Evolutionary conservation across 768 basidiomycete species (phyloP).

Genomic region (Pleurotus salmoneostramineus): DNA sequence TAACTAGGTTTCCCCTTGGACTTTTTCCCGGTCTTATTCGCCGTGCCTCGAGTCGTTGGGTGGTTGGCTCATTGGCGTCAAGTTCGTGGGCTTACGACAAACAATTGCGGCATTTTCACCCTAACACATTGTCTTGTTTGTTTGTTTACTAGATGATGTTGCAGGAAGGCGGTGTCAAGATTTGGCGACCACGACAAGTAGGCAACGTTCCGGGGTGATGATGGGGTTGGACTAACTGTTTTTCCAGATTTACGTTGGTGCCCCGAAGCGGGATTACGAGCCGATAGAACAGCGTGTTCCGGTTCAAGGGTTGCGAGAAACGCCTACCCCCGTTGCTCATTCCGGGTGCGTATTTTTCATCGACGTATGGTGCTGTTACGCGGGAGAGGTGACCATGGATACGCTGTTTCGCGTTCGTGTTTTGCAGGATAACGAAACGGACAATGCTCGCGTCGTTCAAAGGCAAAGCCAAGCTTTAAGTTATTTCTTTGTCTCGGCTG

Average conservation of each 20-base stretch:
- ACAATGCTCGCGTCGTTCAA: constrained; percentile 61
- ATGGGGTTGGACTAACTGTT: not conserved
- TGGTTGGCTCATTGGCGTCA: constrained; percentile 94
- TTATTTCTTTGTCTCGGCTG: constrained; percentile 1
- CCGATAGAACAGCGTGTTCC: constrained; percentile 54
- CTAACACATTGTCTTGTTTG: not conserved
- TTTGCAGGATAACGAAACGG: constrained; percentile 59
- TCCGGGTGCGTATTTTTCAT: constrained; percentile 58
- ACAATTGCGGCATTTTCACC: constrained; percentile 5
- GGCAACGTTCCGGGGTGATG: constrained; percentile 14
- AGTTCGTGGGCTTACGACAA: constrained; percentile 29
- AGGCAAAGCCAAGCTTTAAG: constrained; percentile 47
- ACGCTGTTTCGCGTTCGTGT: constrained; percentile 15
- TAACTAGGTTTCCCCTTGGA: constrained; percentile 81
- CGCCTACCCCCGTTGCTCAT: constrained; percentile 61
- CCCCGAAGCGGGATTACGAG: constrained; percentile 71
- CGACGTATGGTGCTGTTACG: constrained; percentile 1
- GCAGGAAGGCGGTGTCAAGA: constrained; percentile 84
- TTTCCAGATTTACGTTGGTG: constrained; percentile 75
- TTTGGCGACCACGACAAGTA: constrained; percentile 87
- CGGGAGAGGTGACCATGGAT: constrained; percentile 31
- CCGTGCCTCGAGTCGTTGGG: constrained; percentile 87
- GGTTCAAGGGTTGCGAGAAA: constrained; percentile 52
- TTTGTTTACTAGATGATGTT: constrained; percentile 81
- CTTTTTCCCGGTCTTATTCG: constrained; percentile 93